A percentile compares a stretch with the other conserved stretches of the same genome.
Conservation (phyloP, 257 asterid species). For the Perilla frutescens region DNA sequence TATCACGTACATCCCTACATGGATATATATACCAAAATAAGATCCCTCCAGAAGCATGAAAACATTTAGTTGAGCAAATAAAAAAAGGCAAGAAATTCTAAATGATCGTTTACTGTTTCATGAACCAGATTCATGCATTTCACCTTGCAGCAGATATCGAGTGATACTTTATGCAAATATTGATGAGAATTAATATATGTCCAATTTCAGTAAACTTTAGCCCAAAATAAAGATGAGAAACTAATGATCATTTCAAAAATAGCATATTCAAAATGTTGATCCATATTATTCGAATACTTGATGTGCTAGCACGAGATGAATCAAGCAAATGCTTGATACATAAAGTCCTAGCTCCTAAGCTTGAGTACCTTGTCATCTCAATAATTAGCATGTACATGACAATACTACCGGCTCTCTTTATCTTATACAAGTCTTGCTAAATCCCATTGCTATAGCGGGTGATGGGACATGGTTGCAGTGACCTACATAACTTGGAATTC, state of each 20-base stretch:
- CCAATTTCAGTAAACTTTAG: not conserved
- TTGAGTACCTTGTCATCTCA: not conserved
- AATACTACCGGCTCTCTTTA: not conserved
- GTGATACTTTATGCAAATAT: not conserved
- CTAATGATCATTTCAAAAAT: not conserved
- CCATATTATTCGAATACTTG: not conserved
- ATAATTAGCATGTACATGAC: not conserved
- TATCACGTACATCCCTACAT: slow-evolving; percentile 18
- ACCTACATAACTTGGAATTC: not conserved
- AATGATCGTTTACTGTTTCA: not conserved
- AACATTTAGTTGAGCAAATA: not conserved
- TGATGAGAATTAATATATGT: not conserved
- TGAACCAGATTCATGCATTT: not conserved
- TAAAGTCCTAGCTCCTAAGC: not conserved
- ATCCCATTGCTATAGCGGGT: not conserved
- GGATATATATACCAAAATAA: slow-evolving; percentile 29
- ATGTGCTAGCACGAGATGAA: not conserved
- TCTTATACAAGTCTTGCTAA: not conserved
- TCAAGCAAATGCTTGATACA: not conserved
- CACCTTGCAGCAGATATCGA: not conserved
- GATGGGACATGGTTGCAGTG: not conserved
- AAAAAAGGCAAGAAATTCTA: too few relatives aligned
- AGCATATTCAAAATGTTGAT: not conserved
- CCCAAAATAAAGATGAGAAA: not conserved
- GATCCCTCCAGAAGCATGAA: slow-evolving; percentile 30